These are phyloP conservation scores for Nakazawaea populi DNA, from an alignment of 805 yeast species.

Conservation along the genomic window DNA sequence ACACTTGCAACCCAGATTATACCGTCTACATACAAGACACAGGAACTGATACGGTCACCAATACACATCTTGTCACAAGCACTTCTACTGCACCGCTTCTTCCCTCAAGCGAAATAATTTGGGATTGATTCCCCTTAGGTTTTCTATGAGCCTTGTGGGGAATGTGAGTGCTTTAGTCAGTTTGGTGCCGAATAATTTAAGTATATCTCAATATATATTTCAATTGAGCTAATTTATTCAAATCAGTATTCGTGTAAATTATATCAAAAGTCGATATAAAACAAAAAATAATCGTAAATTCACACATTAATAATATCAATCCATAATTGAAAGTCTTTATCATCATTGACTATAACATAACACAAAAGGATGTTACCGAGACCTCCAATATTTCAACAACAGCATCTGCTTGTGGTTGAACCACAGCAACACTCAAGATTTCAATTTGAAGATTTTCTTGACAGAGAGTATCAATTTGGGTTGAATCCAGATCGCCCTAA, in stretches of 20 bases:
- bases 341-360: too few relatives aligned
- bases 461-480: conserved; percentile 75
- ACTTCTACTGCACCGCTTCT: conserved; percentile 1
- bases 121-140: background rate
- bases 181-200: too few relatives aligned
- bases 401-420: conserved; percentile 1
- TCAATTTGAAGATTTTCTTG: conserved; percentile 78
- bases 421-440: conserved; percentile 13
- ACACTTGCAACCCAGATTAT: conserved; percentile 9
- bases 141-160: too few relatives aligned
- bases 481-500: conserved; percentile 86
- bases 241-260: background rate
- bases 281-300: background rate
- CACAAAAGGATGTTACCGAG: conserved; percentile 1
- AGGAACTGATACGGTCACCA: background rate
- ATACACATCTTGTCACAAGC: background rate
- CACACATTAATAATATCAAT: too few relatives aligned
- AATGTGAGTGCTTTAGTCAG: too few relatives aligned
- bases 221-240: too few relatives aligned
- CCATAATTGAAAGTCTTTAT: too few relatives aligned
- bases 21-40: background rate
- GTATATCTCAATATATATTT: too few relatives aligned
- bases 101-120: conserved; percentile 6
- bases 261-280: background rate
- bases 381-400: conserved; percentile 8